Base-by-base conservation (phyloP, 495 filamentous ascomycete genomes). In the Podospora pseudoanserina region DNA sequence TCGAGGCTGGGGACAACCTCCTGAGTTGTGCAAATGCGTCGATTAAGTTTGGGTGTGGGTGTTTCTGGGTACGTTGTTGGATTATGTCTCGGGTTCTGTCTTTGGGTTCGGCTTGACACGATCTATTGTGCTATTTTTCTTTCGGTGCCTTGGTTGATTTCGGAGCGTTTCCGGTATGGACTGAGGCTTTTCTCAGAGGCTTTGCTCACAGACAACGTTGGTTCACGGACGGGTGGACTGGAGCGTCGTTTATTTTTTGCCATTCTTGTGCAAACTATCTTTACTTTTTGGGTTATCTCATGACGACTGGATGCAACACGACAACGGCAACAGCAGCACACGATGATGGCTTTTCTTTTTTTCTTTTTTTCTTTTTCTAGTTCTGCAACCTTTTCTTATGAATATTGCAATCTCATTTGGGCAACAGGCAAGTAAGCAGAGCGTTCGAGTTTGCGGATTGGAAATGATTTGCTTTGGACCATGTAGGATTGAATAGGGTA, bases 281-380 rank as follows among this genome's bases (percentile, higher is more conserved):
- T 62, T 30, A 9, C 13, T 13, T 62, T 62, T 63, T 62, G 16
- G 30, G 5, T 55, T 67, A 55, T 49, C 5, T 64, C 20, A 63
- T 20, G 34, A 64, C n/a, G 62, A 64, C 28, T 26, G 20, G 39
- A 49, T 49, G 15, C 15, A 11, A 49, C 23, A 23, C 9, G 39
- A 49, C 39, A 39, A 3, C 15, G 15, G 39, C 39, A 49, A 49
- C 39, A 49, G 13, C 39, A 49, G 13, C 39, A 49, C 7, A 32
- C 30, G 30, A 32, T 32, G 30, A 49, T 13, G 39, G 39, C 2
- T 3, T 16, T 49, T 49, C 18, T 49, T 13, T 13, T 49, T 49
- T 6, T 3, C 3, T 49, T 49, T 49, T 49, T 13, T 13, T 49
- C 16, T 6, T 9, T 49, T 18, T 49, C 9, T 1, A 13, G 13